These are phyloP conservation scores for Cenchrus purpureus DNA, from an alignment of 176 grass and related monocot species.

Conservation along the genomic window DNA sequence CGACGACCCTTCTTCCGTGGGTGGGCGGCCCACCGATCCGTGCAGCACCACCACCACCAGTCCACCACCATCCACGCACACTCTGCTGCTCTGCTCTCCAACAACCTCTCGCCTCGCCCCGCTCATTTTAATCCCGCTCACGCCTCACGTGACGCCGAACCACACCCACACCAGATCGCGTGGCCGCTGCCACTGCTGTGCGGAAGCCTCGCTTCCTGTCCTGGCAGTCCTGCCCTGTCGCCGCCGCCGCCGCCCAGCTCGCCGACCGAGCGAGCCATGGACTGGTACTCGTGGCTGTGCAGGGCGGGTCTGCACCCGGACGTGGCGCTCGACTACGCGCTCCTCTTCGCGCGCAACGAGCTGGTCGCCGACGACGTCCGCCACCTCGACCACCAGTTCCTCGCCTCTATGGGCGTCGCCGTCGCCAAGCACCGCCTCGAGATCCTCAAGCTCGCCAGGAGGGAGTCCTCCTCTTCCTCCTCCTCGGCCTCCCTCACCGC, in stretches of 20 bases:
- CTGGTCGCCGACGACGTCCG: slow-evolving; percentile 63
- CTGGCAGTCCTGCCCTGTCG: too few species aligned
- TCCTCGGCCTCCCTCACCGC: too few species aligned
- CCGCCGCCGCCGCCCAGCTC: background rate
- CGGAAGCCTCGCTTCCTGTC: background rate
- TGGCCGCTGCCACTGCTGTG: too few species aligned
- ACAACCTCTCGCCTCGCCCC: background rate
- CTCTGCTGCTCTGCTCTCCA: slow-evolving; percentile 9
- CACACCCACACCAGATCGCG: background rate
- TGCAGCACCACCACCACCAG: background rate
- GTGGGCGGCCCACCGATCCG: slow-evolving; percentile 26
- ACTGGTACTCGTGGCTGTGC: slow-evolving; percentile 93
- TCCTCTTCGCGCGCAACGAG: slow-evolving; percentile 73
- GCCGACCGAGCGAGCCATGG: slow-evolving; percentile 40
- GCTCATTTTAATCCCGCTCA: slow-evolving; percentile 12
- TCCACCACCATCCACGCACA: background rate
- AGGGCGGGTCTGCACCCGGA: slow-evolving; percentile 55
- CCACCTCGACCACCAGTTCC: slow-evolving; percentile 82
- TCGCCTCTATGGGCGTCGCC: slow-evolving; percentile 81
- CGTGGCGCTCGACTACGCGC: slow-evolving; percentile 67
- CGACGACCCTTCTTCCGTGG: background rate
- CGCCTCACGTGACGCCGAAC: background rate
- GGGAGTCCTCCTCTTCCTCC: background rate
- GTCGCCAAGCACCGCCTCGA: slow-evolving; percentile 89
- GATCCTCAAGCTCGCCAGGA: slow-evolving; percentile 78